phyloP scores from a whole-genome alignment of 352 stramenopile species.

The Pilasporangium apinafurcum region DNA sequence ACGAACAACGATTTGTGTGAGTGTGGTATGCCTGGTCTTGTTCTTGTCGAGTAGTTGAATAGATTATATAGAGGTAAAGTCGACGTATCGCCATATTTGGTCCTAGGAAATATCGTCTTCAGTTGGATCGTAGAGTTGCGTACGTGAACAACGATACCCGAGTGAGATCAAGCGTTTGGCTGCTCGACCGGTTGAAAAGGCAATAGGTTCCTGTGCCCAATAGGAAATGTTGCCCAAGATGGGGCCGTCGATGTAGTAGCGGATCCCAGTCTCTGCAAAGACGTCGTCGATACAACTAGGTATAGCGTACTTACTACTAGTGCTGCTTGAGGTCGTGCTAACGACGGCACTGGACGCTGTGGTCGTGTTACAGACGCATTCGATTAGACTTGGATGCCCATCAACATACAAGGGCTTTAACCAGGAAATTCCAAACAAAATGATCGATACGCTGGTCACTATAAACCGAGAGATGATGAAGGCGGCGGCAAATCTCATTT shows the following conservation, averaged over 20 bases:
- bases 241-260: conserved; percentile 75
- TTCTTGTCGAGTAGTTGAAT: too few species aligned
- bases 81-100: too few species aligned
- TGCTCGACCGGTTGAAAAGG: conserved; percentile 43
- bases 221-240: conserved; percentile 49
- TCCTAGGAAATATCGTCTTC: neutral
- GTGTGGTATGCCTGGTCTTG: neutral
- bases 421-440: too few species aligned
- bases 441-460: too few species aligned
- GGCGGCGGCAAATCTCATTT: too few species aligned
- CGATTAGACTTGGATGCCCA: conserved; percentile 57
- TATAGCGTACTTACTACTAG: conserved; percentile 31
- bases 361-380: conserved; percentile 72
- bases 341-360: conserved; percentile 51
- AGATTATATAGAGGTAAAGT: too few species aligned
- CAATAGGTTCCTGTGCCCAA: conserved; percentile 31
- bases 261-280: conserved; percentile 74
- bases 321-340: conserved; percentile 21
- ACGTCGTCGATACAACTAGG: conserved; percentile 72
- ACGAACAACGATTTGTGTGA: neutral
- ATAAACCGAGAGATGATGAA: too few species aligned
- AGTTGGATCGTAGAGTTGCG: conserved; percentile 64
- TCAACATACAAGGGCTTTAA: too few species aligned
- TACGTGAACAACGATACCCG: conserved; percentile 57
- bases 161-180: conserved; percentile 60